A percentile compares a stretch with the other conserved stretches of the same genome.
phyloP scores from a whole-genome alignment of 2,329 filamentous ascomycete genomes.

The Trichoderma lentiforme region DNA sequence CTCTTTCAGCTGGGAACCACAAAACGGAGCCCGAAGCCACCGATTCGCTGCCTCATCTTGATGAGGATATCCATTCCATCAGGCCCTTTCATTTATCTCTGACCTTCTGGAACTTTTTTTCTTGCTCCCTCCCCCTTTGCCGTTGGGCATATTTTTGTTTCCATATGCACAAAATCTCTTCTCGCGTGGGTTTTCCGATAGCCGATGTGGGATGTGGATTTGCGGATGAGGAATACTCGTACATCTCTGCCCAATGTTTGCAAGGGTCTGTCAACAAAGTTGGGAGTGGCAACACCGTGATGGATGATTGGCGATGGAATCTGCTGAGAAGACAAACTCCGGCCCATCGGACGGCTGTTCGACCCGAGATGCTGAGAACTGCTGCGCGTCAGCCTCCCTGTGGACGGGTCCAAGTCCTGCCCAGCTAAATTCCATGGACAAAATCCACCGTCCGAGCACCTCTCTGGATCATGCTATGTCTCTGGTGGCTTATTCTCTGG shows the following conservation, averaged over 20 bases:
- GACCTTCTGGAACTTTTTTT: not conserved
- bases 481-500: not conserved
- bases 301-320: not conserved
- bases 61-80: constrained; percentile 2
- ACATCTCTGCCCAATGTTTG: not conserved
- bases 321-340: not conserved
- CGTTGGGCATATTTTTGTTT: not conserved
- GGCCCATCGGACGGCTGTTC: not conserved
- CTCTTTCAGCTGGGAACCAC: not conserved
- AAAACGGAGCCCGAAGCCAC: not conserved
- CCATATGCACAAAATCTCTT: not conserved
- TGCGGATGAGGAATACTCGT: not conserved
- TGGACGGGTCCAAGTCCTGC: not conserved
- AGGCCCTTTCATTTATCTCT: constrained; percentile 9
- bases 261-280: not conserved
- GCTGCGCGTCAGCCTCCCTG: constrained; percentile 8
- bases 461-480: not conserved
- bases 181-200: not conserved
- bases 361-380: not conserved
- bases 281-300: not conserved
- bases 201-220: constrained; percentile 1
- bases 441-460: not conserved
- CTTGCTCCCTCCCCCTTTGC: not conserved
- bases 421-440: not conserved
- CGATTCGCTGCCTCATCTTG: constrained; percentile 17